Evolutionary conservation across 164 flowering plant species (phyloP).

Genomic region (Houttuynia cordata): DNA sequence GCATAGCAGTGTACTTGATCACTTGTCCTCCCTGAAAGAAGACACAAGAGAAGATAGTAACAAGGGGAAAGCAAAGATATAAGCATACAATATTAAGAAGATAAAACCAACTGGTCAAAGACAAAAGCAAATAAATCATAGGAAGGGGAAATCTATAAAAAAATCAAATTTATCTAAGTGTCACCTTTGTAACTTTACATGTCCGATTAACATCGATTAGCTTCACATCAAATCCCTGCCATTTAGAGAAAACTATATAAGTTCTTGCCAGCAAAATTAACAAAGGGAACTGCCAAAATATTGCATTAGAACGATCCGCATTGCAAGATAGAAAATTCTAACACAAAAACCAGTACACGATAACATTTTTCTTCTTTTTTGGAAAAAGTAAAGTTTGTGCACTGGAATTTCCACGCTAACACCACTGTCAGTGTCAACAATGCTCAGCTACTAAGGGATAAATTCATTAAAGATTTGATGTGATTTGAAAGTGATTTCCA

Average conservation of each 20-base stretch:
- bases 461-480: too few species aligned
- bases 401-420: too few species aligned
- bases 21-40: slow-evolving; percentile 71
- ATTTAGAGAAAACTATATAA: slow-evolving; percentile 6
- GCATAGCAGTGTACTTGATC: slow-evolving; percentile 56
- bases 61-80: not conserved
- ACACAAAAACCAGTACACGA: too few species aligned
- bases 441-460: too few species aligned
- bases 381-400: too few species aligned
- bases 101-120: not conserved
- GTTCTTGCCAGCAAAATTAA: not conserved
- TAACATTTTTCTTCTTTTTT: too few species aligned
- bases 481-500: too few species aligned
- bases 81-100: slow-evolving; percentile 1
- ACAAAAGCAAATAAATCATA: not conserved
- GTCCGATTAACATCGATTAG: slow-evolving; percentile 71
- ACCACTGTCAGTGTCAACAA: too few species aligned
- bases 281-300: not conserved
- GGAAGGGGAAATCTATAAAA: not conserved
- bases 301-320: too few species aligned
- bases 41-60: not conserved
- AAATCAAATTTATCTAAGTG: not conserved
- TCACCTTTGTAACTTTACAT: slow-evolving; percentile 90
- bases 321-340: too few species aligned
- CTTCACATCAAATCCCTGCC: slow-evolving; percentile 91